Evolutionary conservation across 2,329 filamentous ascomycete genomes (phyloP), one percentile per base, ranked within the genome.

Genomic region (Drechslerella stenobrocha): DNA sequence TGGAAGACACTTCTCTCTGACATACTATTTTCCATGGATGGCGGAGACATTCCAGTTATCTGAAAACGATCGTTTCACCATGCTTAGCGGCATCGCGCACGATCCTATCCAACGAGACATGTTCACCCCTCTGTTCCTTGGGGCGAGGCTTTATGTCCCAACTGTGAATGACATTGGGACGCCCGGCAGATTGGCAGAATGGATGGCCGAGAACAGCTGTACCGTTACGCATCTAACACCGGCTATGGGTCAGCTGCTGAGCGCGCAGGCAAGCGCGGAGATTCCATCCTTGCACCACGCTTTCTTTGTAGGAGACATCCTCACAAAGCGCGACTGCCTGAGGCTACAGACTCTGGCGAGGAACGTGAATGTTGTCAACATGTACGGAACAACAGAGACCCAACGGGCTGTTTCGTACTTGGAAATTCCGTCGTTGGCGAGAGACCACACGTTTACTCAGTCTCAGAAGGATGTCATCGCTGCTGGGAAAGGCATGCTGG

Each of bases 11-110:
- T 97, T 87, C 78, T 88, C 84, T 51, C 79, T 97, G 67, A 83
- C 90, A 0, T 86, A 87, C 73, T 97, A 96, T 78, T 95, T 92
- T 74, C 84, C 86, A 18, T 97, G 90, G 91, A 97, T 97, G 92
- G 84, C 89, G 0, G 79, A 93, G 77, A 84, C 80, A 1, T 97
- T 97, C 76, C 80, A 84, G 48, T 80, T 95, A 47, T 86, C 84
- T 0, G 81, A 85, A 6, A 81, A 89, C 40, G 86, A 86, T 75
- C 83, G 82, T 70, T 96, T 95, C 74, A 90, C 90, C 2, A 86
- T 91, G 79, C 81, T 96, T 5, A 87, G 83, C 48, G 91, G 91
- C 46, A 95, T 96, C 73, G 88, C 88, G 2, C 88, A 93, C 75
- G 84, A 87, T 71, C 84, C 84, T 2, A 82, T 86, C 30, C 83